Conservation (phyloP, 116 monocot genomes). For the Dioscorea cayenensis region DNA sequence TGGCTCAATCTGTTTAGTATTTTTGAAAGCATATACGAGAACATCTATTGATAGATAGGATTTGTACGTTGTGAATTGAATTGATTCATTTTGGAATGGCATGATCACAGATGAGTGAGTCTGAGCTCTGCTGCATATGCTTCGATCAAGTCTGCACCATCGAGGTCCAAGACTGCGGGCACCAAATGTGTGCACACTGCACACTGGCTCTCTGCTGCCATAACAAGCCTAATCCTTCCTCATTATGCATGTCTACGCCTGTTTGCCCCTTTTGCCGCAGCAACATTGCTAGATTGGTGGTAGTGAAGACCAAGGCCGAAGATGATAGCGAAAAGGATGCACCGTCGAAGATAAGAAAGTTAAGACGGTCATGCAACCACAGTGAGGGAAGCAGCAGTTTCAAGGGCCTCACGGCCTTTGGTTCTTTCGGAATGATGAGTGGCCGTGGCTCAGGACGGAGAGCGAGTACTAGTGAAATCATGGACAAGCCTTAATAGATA, state of each 20-base stretch:
- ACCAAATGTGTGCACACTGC: conserved; percentile 94
- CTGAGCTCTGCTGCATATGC: conserved; percentile 87
- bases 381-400: conserved; percentile 89
- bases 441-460: conserved; percentile 28
- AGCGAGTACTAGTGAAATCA: conserved; percentile 21
- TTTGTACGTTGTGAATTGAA: no score
- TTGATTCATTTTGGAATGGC: not conserved
- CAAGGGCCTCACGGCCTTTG: conserved; percentile 59
- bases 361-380: conserved; percentile 31
- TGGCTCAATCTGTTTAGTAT: no score
- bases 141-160: conserved; percentile 88
- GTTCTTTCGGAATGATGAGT: conserved; percentile 54
- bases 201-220: conserved; percentile 86
- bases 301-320: conserved; percentile 25
- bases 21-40: not conserved
- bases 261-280: conserved; percentile 85
- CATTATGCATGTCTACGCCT: conserved; percentile 31
- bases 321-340: conserved; percentile 16
- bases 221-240: conserved; percentile 70
- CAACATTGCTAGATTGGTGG: conserved; percentile 48
- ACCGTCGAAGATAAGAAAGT: conserved; percentile 23
- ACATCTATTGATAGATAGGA: no score
- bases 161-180: conserved; percentile 83
- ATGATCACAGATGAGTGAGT: conserved; percentile 34
- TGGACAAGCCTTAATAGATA: conserved; percentile 49